Evolutionary conservation across 805 yeast species (phyloP).

Genomic region (Aciculoconidium aculeatum): DNA sequence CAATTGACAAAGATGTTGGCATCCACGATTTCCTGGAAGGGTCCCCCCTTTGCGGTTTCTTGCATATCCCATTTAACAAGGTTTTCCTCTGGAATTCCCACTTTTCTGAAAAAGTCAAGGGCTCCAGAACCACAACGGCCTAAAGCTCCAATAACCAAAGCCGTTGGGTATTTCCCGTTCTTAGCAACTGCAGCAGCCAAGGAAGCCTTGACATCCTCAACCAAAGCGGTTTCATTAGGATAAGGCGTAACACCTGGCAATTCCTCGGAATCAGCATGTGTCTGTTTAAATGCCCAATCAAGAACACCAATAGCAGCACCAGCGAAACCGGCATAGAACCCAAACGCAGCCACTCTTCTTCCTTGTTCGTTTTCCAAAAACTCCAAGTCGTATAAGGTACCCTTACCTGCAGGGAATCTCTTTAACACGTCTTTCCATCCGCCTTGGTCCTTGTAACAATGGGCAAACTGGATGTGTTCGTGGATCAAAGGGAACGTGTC

Average conservation of each 20-base stretch:
- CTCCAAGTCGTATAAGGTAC: slow-evolving; percentile 88
- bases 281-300: slow-evolving; percentile 92
- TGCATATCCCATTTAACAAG: slow-evolving; percentile 93
- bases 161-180: slow-evolving; percentile 64
- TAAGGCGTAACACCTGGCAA: slow-evolving; percentile 79
- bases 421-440: slow-evolving; percentile 92
- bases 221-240: slow-evolving; percentile 69
- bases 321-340: slow-evolving; percentile 99
- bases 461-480: slow-evolving; percentile 98
- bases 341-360: slow-evolving; percentile 98
- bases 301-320: slow-evolving; percentile 96
- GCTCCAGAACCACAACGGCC: slow-evolving; percentile 99
- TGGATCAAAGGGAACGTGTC: slow-evolving; percentile 87
- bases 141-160: slow-evolving; percentile 89
- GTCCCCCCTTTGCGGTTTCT: slow-evolving; percentile 96
- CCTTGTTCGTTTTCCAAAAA: slow-evolving; percentile 91
- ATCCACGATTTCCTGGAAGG: slow-evolving; percentile 84
- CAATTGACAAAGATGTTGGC: slow-evolving; percentile 93
- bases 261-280: slow-evolving; percentile 59
- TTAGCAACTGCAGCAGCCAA: slow-evolving; percentile 51
- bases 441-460: slow-evolving; percentile 94
- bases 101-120: slow-evolving; percentile 69
- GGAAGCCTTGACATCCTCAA: slow-evolving; percentile 62
- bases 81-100: slow-evolving; percentile 82
- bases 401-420: slow-evolving; percentile 89